Evolutionary conservation across 129 eudicot species (phyloP), one percentile per base, ranked within the genome.

Genomic region (Saposhnikovia divaricata): DNA sequence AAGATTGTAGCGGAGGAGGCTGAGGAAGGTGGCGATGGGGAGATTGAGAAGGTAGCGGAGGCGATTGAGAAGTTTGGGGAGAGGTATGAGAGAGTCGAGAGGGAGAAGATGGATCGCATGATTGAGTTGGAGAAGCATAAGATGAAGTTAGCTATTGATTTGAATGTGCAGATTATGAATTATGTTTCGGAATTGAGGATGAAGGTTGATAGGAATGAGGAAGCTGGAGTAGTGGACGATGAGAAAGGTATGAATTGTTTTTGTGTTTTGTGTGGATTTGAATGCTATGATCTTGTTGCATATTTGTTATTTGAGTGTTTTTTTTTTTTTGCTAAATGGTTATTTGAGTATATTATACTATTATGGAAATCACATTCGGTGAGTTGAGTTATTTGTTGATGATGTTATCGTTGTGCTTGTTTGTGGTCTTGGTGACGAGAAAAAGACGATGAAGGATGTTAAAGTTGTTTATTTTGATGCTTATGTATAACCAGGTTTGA

Each of bases 101-200:
- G 81, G 82, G 88, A 85, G 9, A 94, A 92, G 78, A 91, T 86
- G 71, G 73, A 85, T 80, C 91, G 88, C 85, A 82, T 94, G 91
- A 80, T 94, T 28, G 97, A 91, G 80, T 75, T 94, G 74, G 98
- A 94, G 84, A 90, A 89, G 80, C 91, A 92, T 53, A 90, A 91
- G 74, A 87, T 92, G 97, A 84, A 89, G 80, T 92, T 94, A 81
- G 87, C 93, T 2, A 90, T 83, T 83, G 98, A 94, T 81, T 84
- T 92, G 83, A 97, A 94, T 89, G 76, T 87, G 82, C 93, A 91
- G 59, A 91, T 96, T 84, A 86, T 91, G 91, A 88, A 90, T 83
- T 72, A 88, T 6, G 76, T 89, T 51, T 86, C 90, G 90, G 96
- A 94, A 44, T 84, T 96, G 0, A 97, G 90, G 77, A 80, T 90